These are phyloP conservation scores for Fomitopsis betulina DNA, from an alignment of 1,284 basidiomycete species.

Conservation along the genomic window DNA sequence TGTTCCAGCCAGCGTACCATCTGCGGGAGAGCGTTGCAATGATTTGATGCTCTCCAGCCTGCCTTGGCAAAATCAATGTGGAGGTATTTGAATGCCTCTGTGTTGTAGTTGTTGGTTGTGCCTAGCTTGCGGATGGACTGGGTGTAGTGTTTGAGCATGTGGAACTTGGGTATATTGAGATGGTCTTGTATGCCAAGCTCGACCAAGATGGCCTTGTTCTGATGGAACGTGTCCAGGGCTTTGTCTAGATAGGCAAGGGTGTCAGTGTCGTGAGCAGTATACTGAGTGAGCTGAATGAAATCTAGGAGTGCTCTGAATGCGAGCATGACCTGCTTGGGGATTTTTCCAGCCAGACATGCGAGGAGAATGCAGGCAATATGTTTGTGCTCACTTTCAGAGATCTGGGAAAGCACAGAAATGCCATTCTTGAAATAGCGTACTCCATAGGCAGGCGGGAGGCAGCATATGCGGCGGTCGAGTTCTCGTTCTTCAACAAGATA, in stretches of 20 bases:
- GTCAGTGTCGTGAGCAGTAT: too few relatives aligned
- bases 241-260: constrained; percentile 17
- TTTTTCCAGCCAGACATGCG: constrained; percentile 6
- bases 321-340: constrained; percentile 4
- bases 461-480: constrained; percentile 16
- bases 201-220: constrained; percentile 12
- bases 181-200: constrained; percentile 12
- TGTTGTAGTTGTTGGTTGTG: constrained; percentile 21
- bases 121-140: constrained; percentile 16
- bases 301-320: constrained; percentile 14
- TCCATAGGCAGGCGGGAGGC: constrained; percentile 17
- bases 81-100: too few relatives aligned
- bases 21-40: too few relatives aligned
- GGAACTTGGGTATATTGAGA: too few relatives aligned
- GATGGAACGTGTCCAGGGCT: constrained; percentile 20
- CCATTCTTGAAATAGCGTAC: constrained; percentile 21
- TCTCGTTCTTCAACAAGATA: constrained; percentile 9
- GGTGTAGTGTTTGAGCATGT: constrained; percentile 22
- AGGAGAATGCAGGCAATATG: constrained; percentile 20
- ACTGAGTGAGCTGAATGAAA: constrained; percentile 25
- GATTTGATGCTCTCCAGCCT: too few relatives aligned
- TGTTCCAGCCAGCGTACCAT: too few relatives aligned
- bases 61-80: too few relatives aligned
- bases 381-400: too few relatives aligned
- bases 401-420: constrained; percentile 14